Conservation (phyloP, 306 rosid species). For the Ceratonia siliqua region DNA sequence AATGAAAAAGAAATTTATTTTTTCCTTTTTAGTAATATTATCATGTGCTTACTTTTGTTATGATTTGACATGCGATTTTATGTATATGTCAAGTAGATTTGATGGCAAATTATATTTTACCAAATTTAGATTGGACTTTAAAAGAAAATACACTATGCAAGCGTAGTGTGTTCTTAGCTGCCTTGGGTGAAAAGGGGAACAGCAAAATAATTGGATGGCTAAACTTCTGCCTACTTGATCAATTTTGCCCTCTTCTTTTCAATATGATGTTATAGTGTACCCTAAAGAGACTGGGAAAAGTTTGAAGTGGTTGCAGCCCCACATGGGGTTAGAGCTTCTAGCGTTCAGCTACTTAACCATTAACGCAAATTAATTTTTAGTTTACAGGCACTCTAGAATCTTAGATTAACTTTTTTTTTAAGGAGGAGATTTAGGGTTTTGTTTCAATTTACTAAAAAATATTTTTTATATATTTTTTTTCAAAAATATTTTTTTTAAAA, state of each 20-base stretch:
- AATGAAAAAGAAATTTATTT: background rate
- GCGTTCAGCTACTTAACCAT: no score
- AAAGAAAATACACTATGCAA: background rate
- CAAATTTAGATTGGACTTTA: background rate
- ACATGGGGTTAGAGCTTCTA: no score
- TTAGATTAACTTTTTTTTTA: no score
- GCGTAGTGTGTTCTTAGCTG: background rate
- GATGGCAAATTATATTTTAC: background rate
- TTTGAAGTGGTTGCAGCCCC: background rate
- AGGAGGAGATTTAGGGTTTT: no score
- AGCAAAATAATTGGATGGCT: background rate
- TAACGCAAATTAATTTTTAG: no score
- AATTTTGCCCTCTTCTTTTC: background rate
- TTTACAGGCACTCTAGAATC: no score
- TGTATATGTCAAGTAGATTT: background rate
- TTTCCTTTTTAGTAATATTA: background rate
- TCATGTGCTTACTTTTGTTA: background rate
- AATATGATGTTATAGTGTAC: background rate
- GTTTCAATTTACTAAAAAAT: no score
- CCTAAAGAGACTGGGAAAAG: background rate
- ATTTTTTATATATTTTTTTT: no score
- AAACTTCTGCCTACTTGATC: background rate
- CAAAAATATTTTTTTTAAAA: no score
- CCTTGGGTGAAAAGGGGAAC: background rate
- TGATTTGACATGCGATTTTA: constrained; percentile 9